Evolutionary conservation across 1,284 basidiomycete species (phyloP).

Genomic region (Pseudozyma sp.): DNA sequence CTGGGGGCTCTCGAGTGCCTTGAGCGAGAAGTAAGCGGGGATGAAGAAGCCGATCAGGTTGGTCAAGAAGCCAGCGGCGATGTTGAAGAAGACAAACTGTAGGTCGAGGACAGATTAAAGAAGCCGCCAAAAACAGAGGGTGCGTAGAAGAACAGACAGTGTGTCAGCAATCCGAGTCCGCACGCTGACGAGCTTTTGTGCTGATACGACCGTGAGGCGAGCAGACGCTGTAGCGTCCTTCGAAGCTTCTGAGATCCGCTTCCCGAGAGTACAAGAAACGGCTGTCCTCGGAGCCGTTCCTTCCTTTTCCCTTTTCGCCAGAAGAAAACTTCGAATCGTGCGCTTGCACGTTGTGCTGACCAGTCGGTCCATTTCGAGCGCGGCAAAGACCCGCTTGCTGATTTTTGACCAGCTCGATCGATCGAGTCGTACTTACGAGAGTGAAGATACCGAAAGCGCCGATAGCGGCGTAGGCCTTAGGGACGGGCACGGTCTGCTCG

Average conservation of each 20-base stretch:
- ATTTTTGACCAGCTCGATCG: no score
- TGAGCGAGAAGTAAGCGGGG: constrained; percentile 69
- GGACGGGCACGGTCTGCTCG: constrained; percentile 89
- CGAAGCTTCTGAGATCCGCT: no score
- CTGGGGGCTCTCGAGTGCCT: constrained; percentile 66
- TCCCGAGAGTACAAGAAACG: no score
- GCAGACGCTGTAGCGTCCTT: no score
- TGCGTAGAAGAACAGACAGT: constrained; percentile 51
- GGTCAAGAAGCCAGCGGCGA: constrained; percentile 68
- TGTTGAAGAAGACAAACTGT: constrained; percentile 71
- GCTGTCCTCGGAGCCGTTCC: no score
- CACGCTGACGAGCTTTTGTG: no score
- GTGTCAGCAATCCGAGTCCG: constrained; percentile 1
- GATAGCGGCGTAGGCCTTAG: constrained; percentile 90
- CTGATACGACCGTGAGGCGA: no score
- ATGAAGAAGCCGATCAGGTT: constrained; percentile 67
- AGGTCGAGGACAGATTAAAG: background rate
- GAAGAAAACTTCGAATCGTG: no score
- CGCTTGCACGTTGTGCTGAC: no score
- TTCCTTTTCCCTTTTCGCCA: no score
- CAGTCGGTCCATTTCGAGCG: no score
- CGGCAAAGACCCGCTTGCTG: no score
- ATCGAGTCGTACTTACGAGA: constrained; percentile 43
- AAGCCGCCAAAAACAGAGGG: background rate
- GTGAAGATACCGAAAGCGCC: constrained; percentile 76